phyloP scores from a whole-genome alignment of 2,329 filamentous ascomycete genomes.

The Epichloe coenophiala region DNA sequence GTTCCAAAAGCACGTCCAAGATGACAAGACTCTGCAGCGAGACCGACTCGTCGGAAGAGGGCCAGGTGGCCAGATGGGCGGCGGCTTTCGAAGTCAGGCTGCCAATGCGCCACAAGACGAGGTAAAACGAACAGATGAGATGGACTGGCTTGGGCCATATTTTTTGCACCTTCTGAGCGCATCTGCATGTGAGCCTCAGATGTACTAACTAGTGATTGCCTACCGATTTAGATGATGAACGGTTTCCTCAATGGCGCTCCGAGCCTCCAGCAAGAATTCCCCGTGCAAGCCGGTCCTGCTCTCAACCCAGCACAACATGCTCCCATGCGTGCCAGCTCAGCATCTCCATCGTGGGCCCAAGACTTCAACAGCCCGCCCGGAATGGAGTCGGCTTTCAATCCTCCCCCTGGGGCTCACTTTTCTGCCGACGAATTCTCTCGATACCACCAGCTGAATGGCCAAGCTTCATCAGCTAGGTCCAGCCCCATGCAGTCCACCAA shows the following conservation, averaged over 20 bases:
- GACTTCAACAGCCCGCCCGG: constrained; percentile 45
- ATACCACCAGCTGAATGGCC: constrained; percentile 63
- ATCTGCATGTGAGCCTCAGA: neutral
- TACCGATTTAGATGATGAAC: constrained; percentile 65
- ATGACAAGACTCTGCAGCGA: constrained; percentile 88
- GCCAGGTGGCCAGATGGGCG: constrained; percentile 56
- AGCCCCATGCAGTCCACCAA: constrained; percentile 42
- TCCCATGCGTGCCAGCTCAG: constrained; percentile 38
- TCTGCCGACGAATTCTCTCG: constrained; percentile 74
- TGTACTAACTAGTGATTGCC: neutral
- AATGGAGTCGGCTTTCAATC: constrained; percentile 60
- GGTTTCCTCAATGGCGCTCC: constrained; percentile 75
- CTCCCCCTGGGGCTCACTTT: constrained; percentile 48
- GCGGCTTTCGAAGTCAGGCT: constrained; percentile 62
- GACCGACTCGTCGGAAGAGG: constrained; percentile 72
- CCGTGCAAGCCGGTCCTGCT: constrained; percentile 34
- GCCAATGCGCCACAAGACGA: constrained; percentile 62
- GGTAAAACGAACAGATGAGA: constrained; percentile 25
- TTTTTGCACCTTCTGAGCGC: no score
- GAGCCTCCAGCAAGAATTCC: constrained; percentile 40
- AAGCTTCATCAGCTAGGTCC: constrained; percentile 35
- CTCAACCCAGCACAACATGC: constrained; percentile 36
- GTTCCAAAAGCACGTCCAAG: constrained; percentile 92
- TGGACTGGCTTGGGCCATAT: neutral
- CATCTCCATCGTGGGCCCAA: constrained; percentile 40